Base-by-base conservation (phyloP, 2,329 filamentous ascomycete genomes). In the Escovopsis sp. region DNA sequence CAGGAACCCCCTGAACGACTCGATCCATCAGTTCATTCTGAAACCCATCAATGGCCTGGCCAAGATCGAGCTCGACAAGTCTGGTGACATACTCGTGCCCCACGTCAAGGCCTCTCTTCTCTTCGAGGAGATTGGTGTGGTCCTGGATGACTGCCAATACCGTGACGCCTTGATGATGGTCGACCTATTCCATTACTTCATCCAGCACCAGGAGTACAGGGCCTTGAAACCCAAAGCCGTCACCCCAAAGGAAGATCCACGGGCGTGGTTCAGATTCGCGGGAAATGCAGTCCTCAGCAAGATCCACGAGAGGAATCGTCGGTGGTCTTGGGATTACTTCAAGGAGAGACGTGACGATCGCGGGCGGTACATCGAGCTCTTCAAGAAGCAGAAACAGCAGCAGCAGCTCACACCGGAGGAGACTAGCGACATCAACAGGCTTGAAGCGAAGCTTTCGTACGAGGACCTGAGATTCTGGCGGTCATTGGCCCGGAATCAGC, bases 381-480 rank as follows among this genome's bases (percentile, higher is more conserved):
- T 96, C 73, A 98, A 96, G 63, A 95, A 94, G 66, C 85, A 80
- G 61, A 87, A 86, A 56, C 75, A 81, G 48, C 80, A 76, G 52
- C 77, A 79, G 47, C 82, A 84, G 46, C 65, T 95, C 10, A 72
- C 77, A 0, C 59, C 78, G 0, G 69, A 80, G 7, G 91, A 98
- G 51, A 69, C 62, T 2, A 77, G 81, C 37, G 83, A 88, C 34
- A 58, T 95, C 2, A 75, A 80, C 36, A 70, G 70, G 39, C 71
- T 99, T 3, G 91, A 99, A 59, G 77, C 75, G 67, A 95, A 95
- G 58, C 71, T 94, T 2, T 79, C 73, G 32, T 98, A 98, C 57
- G 91, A 98, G 59, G 93, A 98, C 57, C 70, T 99, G 42, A 82
- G 91, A 4, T 99, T 98, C 65, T 99, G 91, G 88, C 75, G 91